These are phyloP conservation scores for Microcos paniculata DNA, from an alignment of 345 rosid species.

Conservation along the genomic window DNA sequence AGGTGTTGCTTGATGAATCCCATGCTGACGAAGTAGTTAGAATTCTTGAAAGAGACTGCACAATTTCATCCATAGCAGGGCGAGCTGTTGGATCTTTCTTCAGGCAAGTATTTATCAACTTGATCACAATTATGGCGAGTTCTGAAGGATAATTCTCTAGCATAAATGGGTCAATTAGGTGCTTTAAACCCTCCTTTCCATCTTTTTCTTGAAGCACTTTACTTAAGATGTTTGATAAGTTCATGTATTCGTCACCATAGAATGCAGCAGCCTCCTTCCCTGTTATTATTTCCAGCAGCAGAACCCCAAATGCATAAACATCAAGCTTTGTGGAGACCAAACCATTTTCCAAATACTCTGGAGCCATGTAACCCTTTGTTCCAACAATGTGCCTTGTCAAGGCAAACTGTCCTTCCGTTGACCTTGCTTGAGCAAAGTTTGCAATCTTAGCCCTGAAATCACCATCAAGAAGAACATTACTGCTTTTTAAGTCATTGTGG, in stretches of 20 bases:
- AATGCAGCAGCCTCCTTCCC: slow-evolving; percentile 58
- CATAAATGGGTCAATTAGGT: slow-evolving; percentile 40
- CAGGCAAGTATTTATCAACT: slow-evolving; percentile 54
- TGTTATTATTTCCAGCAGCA: slow-evolving; percentile 58
- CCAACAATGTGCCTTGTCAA: slow-evolving; percentile 85
- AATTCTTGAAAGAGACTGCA: slow-evolving; percentile 49
- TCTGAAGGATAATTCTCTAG: slow-evolving; percentile 45
- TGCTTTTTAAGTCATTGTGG: slow-evolving; percentile 49
- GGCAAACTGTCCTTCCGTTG: slow-evolving; percentile 51
- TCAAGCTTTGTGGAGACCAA: slow-evolving; percentile 74
- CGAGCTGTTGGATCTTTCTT: slow-evolving; percentile 55
- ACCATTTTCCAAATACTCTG: slow-evolving; percentile 81
- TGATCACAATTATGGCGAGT: slow-evolving; percentile 35
- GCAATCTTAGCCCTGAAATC: slow-evolving; percentile 60
- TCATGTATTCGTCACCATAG: slow-evolving; percentile 31
- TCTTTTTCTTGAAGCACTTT: slow-evolving; percentile 25
- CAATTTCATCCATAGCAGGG: slow-evolving; percentile 66
- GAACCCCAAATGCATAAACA: slow-evolving; percentile 78
- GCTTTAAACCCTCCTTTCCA: slow-evolving; percentile 27
- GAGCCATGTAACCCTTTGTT: slow-evolving; percentile 82
- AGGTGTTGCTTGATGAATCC: slow-evolving; percentile 30
- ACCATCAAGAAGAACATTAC: slow-evolving; percentile 49
- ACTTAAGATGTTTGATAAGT: slow-evolving; percentile 27
- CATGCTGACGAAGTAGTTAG: slow-evolving; percentile 34
- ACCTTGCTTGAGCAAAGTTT: slow-evolving; percentile 48